Conservation (phyloP, 768 basidiomycete species). For the Tylopilus plumbeoviolaceoides region DNA sequence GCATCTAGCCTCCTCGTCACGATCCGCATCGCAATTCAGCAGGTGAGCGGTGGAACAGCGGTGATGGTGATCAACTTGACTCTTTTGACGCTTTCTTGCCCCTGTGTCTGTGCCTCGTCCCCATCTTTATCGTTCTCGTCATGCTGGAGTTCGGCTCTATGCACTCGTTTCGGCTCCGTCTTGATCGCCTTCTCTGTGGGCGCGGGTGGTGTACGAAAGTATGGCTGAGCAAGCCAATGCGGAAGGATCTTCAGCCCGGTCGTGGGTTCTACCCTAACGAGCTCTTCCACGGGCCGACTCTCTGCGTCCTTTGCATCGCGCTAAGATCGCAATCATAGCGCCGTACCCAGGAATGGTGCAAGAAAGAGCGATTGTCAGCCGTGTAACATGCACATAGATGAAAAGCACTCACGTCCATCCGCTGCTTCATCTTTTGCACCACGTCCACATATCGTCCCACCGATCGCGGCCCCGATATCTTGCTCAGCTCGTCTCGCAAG, state of each 20-base stretch:
- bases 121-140: background rate
- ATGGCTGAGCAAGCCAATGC: conserved; percentile 71
- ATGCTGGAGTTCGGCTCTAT: background rate
- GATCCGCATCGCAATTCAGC: background rate
- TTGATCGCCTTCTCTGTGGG: background rate
- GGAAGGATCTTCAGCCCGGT: conserved; percentile 56
- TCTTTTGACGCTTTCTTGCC: conserved; percentile 8
- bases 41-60: background rate
- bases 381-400: background rate
- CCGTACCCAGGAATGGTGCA: too few species aligned
- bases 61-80: conserved; percentile 2
- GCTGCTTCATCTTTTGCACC: conserved; percentile 52
- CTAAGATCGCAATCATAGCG: conserved; percentile 24
- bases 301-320: conserved; percentile 42
- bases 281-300: conserved; percentile 30
- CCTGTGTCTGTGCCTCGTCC: background rate
- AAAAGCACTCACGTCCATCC: conserved; percentile 48
- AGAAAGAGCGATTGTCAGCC: background rate
- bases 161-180: conserved; percentile 8
- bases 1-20: background rate
- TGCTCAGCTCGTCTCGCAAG: conserved; percentile 68
- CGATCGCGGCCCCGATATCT: conserved; percentile 30
- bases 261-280: conserved; percentile 39
- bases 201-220: conserved; percentile 35
- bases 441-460: conserved; percentile 45